Conservation (phyloP, 2,329 filamentous ascomycete genomes). For the Xylariales sp. region DNA sequence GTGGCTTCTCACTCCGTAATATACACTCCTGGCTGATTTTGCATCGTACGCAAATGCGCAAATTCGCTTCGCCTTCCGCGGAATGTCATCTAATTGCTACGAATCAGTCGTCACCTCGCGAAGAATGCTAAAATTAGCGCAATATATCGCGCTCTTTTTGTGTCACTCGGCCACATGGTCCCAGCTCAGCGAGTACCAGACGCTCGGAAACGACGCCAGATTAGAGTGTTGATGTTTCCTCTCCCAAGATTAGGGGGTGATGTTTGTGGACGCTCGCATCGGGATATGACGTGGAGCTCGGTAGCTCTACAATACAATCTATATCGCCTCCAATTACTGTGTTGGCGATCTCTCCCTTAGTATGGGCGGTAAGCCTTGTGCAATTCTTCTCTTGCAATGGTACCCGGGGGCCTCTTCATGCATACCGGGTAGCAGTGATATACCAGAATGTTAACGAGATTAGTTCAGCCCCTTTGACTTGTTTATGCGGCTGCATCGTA, state of each 20-base stretch:
- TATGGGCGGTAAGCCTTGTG: not conserved
- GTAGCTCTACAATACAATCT: slow-evolving; percentile 8
- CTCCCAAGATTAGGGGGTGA: not conserved
- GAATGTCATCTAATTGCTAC: slow-evolving; percentile 15
- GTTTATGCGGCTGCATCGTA: slow-evolving; percentile 9
- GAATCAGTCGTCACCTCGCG: not conserved
- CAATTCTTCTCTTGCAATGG: not conserved
- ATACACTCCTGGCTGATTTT: not conserved
- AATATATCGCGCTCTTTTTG: slow-evolving; percentile 4
- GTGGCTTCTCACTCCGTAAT: slow-evolving; percentile 10
- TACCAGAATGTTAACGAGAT: not conserved
- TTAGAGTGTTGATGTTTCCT: slow-evolving; percentile 5
- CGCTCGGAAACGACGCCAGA: slow-evolving; percentile 22
- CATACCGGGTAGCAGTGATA: not conserved
- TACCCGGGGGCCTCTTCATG: not conserved
- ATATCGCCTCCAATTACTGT: slow-evolving; percentile 1
- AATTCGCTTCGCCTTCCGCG: not conserved
- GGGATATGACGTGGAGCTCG: slow-evolving; percentile 10
- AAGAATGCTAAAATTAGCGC: slow-evolving; percentile 2
- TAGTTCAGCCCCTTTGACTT: not conserved
- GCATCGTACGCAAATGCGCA: not conserved
- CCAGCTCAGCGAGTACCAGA: slow-evolving; percentile 25
- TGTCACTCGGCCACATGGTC: slow-evolving; percentile 2
- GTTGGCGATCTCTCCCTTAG: slow-evolving; percentile 1
- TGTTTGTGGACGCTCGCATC: slow-evolving; percentile 21